Percentiles rank a stretch among this genome's conserved stretches.
phyloP scores from a whole-genome alignment of 176 grass and related monocot genomes.

The Musa troglodytarum region DNA sequence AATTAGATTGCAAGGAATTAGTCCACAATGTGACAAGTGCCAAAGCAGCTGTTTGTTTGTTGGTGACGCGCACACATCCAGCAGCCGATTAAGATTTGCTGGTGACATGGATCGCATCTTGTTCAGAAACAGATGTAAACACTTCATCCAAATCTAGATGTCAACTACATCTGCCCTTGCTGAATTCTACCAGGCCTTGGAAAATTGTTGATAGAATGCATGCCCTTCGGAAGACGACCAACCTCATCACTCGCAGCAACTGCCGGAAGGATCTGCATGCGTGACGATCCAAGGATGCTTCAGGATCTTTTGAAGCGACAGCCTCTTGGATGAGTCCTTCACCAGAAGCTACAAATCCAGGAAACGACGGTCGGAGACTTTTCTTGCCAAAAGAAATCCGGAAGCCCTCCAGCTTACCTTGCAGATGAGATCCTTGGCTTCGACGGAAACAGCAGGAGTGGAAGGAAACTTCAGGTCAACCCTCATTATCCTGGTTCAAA shows the following conservation, averaged over 20 bases:
- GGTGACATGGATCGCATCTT: too few species aligned
- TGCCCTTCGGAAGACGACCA: too few species aligned
- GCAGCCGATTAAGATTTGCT: too few species aligned
- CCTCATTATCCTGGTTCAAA: conserved; percentile 62
- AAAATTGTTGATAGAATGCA: too few species aligned
- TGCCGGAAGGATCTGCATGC: conserved; percentile 74
- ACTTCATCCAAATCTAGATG: too few species aligned
- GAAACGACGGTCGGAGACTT: background rate
- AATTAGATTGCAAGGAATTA: too few species aligned
- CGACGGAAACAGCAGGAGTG: conserved; percentile 38
- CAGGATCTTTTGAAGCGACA: conserved; percentile 66
- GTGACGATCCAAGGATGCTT: conserved; percentile 74
- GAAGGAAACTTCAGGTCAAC: conserved; percentile 79
- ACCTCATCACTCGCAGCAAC: conserved; percentile 28
- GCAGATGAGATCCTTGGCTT: conserved; percentile 85
- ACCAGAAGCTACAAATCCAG: conserved; percentile 51
- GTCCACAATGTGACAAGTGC: too few species aligned
- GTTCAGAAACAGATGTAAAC: too few species aligned
- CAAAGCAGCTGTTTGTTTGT: too few species aligned
- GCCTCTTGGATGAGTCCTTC: conserved; percentile 86
- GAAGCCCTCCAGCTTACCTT: conserved; percentile 32
- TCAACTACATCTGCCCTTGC: too few species aligned
- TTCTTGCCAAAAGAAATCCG: background rate
- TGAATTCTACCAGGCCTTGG: too few species aligned
- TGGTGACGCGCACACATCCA: too few species aligned